phyloP scores from a whole-genome alignment of 2,329 filamentous ascomycete genomes.

The Alternaria sp. region DNA sequence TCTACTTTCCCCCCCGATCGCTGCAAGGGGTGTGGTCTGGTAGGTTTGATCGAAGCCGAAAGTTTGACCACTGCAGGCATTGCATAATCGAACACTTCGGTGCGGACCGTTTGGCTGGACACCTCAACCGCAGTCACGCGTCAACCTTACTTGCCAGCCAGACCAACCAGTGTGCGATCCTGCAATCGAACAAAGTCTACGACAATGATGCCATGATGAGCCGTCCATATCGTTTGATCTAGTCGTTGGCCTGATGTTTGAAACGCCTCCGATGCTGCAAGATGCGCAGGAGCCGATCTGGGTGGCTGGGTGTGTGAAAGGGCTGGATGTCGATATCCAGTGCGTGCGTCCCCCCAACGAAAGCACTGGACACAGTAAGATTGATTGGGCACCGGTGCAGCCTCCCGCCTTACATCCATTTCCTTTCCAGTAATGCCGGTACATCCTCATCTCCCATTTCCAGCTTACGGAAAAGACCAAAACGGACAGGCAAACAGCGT shows the following conservation, averaged over 20 bases:
- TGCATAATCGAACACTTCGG: conserved; percentile 4
- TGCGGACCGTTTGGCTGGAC: conserved; percentile 5
- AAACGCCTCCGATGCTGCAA: conserved; percentile 2
- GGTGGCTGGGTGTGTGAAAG: background rate
- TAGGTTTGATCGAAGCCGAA: conserved; percentile 3
- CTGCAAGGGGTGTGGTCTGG: conserved; percentile 1
- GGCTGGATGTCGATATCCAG: background rate
- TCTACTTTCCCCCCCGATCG: conserved; percentile 2
- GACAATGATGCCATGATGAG: conserved; percentile 4
- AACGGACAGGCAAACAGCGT: background rate
- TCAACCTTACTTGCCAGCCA: conserved; percentile 1
- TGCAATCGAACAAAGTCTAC: background rate
- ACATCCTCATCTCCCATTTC: conserved; percentile 2
- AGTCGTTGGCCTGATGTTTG: background rate
- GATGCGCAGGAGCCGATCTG: conserved; percentile 4
- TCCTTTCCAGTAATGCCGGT: background rate
- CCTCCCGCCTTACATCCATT: background rate
- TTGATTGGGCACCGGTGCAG: background rate
- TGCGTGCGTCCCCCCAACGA: background rate
- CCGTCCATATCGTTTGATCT: background rate
- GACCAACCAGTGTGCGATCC: background rate
- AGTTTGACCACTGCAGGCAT: conserved; percentile 3
- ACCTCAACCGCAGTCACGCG: background rate
- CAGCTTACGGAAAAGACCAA: background rate
- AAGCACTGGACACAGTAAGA: background rate